Evolutionary conservation across 345 rosid species (phyloP).

Genomic region (Eucalyptus globulus): DNA sequence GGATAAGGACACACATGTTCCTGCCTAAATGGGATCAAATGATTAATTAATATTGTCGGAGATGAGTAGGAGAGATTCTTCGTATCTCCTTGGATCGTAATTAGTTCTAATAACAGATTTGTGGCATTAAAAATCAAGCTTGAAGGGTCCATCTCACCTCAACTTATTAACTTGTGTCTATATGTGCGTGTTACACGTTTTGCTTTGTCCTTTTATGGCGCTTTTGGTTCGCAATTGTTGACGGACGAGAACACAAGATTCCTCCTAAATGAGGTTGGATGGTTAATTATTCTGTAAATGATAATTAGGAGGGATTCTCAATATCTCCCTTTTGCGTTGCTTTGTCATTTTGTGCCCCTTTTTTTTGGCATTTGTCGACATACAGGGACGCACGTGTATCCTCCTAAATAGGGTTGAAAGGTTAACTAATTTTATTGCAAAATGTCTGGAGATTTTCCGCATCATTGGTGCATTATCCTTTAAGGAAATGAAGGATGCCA

Average conservation of each 20-base stretch:
- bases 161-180: no score
- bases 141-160: neutral
- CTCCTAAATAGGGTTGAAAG: neutral
- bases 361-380: no score
- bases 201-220: neutral
- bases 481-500: neutral
- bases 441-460: neutral
- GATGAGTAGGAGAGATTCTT: neutral
- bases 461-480: neutral
- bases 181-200: neutral
- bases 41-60: neutral
- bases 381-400: no score
- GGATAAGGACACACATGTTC: neutral
- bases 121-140: neutral
- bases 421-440: neutral
- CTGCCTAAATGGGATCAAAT: no score
- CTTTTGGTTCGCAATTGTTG: neutral
- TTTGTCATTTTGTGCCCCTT: no score
- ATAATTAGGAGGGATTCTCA: no score
- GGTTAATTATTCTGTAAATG: no score
- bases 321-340: no score
- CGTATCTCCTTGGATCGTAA: neutral
- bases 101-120: neutral
- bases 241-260: neutral
- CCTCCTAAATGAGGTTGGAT: no score